phyloP scores from a whole-genome alignment of 116 monocot species.

The Dioscorea cayenensis region DNA sequence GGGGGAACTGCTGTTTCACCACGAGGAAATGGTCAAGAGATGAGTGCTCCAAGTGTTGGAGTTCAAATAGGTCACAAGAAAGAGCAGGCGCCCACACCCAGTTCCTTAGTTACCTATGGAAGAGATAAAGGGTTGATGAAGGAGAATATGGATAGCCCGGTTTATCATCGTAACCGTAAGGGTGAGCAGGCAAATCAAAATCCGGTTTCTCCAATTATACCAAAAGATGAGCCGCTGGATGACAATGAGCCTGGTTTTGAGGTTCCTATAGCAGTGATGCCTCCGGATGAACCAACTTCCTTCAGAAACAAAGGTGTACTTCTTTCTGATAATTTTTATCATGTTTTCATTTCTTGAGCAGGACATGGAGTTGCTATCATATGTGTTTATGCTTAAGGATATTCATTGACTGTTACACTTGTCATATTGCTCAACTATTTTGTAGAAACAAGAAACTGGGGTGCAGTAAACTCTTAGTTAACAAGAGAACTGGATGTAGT shows the following conservation, averaged over 20 bases:
- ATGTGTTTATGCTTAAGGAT: not conserved
- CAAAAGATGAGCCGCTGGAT: constrained; percentile 6
- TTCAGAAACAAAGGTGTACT: constrained; percentile 20
- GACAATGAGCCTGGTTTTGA: constrained; percentile 10
- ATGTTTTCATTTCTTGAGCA: not conserved
- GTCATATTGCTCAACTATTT: not conserved
- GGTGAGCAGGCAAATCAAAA: constrained; percentile 10
- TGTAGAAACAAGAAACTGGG: not conserved
- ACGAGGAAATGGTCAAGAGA: not conserved
- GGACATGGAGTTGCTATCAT: not conserved
- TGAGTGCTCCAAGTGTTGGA: not conserved
- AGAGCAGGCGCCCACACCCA: not conserved
- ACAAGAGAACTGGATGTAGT: not conserved
- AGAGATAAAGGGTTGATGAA: constrained; percentile 1
- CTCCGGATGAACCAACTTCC: constrained; percentile 9
- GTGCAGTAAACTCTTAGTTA: not conserved
- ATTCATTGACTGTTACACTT: not conserved
- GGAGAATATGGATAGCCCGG: not conserved
- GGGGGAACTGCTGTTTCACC: not conserved
- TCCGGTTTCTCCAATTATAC: not conserved
- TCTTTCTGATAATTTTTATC: not conserved
- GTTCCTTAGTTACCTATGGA: not conserved
- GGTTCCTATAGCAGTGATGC: constrained; percentile 41
- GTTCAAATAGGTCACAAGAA: not conserved
- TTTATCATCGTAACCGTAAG: constrained; percentile 19